Base-by-base conservation (phyloP, 441 rosid genomes). In the Populus hybrid region DNA sequence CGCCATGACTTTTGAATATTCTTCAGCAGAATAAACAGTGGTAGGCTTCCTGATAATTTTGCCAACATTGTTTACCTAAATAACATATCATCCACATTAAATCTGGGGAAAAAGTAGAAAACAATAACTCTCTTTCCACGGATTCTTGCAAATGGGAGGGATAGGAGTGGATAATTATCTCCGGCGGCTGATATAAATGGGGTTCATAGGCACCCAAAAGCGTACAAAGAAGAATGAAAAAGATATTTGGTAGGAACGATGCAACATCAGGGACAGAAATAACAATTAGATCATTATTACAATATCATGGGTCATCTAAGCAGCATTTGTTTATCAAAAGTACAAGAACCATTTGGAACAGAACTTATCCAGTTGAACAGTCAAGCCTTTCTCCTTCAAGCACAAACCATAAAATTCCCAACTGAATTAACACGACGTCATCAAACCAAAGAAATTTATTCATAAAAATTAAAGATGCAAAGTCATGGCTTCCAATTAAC, bases 31-130 rank as follows among this genome's bases (percentile, higher is more conserved):
- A 83, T 87, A 94, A 69, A 91, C 97, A 1, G 80, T 75, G 3
- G 97, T 89, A 59, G 95, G 93, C 87, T 89, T 94, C 88, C 95
- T 86, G 77, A 87, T 50, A 83, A 90, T 92, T 11, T 92, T 92
- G 74, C 99, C 98, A 30, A 88, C 94, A 86, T 93, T 93, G 87
- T 93, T 93, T 36, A 95, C 80, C 99, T 93, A 65, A 67, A 81
- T 70, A 78, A 40, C 75, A 78, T 70, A 75, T 16, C 19, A 70
- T 34, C 63, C 24, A n/a, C 65, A 19, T 69, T 59, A 65, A 57
- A 28, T 74, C 61, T 40, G 24, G 32, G 66, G 19, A 24, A 42
- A 66, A 46, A 5, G 12, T n/a, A 75, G 21, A 50, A 68, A 23
- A n/a, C 3, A 11, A 24, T 57, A 9, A 18, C 34, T 35, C 18